Percentiles rank a stretch among this genome's conserved stretches.
Evolutionary conservation across 1,284 basidiomycete genomes (phyloP).

Genomic region (Coniferiporia sulphurascens): DNA sequence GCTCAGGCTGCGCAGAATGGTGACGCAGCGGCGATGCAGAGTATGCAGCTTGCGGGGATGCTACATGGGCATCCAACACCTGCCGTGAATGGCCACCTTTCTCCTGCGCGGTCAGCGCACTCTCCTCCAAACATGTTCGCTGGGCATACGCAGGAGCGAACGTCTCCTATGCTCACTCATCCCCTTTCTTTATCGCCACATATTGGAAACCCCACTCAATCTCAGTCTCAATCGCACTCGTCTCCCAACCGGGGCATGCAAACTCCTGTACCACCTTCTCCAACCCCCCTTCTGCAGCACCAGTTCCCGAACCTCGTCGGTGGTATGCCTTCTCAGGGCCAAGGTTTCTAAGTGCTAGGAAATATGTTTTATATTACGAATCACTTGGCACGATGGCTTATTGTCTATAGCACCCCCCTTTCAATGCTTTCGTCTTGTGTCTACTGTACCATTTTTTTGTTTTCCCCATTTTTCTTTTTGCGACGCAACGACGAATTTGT

Average conservation of each 20-base stretch:
- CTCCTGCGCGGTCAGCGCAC: constrained; percentile 10
- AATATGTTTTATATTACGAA: constrained; percentile 1
- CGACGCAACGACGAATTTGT: not conserved
- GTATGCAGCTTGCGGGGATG: constrained; percentile 10
- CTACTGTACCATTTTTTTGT: constrained; percentile 1
- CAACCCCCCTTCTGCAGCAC: constrained; percentile 18
- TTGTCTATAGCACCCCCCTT: not conserved
- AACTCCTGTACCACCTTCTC: constrained; percentile 16
- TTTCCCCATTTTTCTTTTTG: not conserved
- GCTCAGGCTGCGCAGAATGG: constrained; percentile 5
- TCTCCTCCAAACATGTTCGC: constrained; percentile 8
- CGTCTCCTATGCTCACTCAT: constrained; percentile 3
- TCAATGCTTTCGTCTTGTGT: not conserved
- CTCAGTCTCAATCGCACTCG: constrained; percentile 9
- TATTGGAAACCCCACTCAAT: constrained; percentile 11
- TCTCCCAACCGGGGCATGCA: constrained; percentile 17
- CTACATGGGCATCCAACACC: not conserved
- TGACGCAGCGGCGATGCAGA: constrained; percentile 2
- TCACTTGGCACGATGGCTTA: not conserved
- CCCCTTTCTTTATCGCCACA: constrained; percentile 11
- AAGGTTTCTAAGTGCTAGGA: constrained; percentile 10
- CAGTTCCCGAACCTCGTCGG: constrained; percentile 13
- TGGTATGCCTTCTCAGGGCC: constrained; percentile 12
- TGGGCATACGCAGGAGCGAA: not conserved
- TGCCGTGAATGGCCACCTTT: constrained; percentile 14